Base-by-base conservation (phyloP, 345 rosid genomes). In the sweet orange (Citrus sinensis) region DNA sequence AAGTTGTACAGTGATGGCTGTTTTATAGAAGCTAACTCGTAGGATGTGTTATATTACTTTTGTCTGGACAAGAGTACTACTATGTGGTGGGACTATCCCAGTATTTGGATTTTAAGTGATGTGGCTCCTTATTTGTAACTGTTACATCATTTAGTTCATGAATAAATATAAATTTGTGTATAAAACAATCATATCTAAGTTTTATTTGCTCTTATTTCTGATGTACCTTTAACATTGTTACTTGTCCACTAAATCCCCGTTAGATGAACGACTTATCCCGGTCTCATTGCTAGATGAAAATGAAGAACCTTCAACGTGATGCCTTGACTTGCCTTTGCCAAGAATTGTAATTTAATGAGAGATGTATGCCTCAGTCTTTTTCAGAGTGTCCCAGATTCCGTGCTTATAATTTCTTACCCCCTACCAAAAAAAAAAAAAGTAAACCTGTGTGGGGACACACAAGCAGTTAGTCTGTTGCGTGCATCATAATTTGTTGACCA, bases 371-470 rank as follows among this genome's bases (percentile, higher is more conserved):
- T 37, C 16, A 11, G 56, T 73, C 76, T 16, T 11, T 11, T 56
- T 16, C 25, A 29, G 27, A 30, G 42, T 30, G 25, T 3, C 63
- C 20, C 62, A 30, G 34, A 42, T 55, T 19, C 34, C 46, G 20
- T 20, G 16, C 20, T 55, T 22, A 6, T 3, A 7, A 7, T 22
- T 54, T 19, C 5, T 10, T 71, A 0, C 2, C 11, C 3, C 16
- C 22, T 1, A 37, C 39, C 9, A 37, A 6, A 37, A 34, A 37
- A 37, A 37, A 37, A 34, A 34, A n/a, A 62, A 74, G 77, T 61
- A 14, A 62, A 24, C 35, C 46, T 17, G 10, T 62, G 77, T 74
- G 77, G 77, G 77, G 11, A 30, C 70, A 75, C 64, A 34, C 9
- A 29, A n/a, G 42, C 2, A 22, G n/a, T 40, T 19, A 67, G 66